Evolutionary conservation across 106 monocot species (phyloP).

Genomic region (Hemerocallis citrina): DNA sequence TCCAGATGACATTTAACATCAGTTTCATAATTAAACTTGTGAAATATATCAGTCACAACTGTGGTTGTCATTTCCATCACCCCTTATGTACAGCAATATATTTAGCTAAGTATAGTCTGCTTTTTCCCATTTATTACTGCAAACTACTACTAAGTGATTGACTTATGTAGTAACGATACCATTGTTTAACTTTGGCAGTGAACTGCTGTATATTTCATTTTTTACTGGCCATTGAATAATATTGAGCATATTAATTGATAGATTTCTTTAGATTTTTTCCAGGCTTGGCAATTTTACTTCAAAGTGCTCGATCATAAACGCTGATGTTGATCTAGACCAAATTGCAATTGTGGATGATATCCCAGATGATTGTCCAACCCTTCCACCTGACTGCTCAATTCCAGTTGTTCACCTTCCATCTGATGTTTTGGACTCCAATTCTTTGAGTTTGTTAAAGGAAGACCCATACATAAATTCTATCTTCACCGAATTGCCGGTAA

Average conservation of each 20-base stretch:
- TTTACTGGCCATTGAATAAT: too few relatives aligned
- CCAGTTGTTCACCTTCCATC: slow-evolving; percentile 38
- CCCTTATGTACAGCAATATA: too few relatives aligned
- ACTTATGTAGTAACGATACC: too few relatives aligned
- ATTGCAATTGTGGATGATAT: slow-evolving; percentile 24
- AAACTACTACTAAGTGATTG: too few relatives aligned
- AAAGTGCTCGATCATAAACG: slow-evolving; percentile 49
- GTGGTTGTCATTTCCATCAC: too few relatives aligned
- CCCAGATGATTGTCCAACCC: slow-evolving; percentile 21
- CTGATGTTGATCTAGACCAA: slow-evolving; percentile 36
- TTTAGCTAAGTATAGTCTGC: too few relatives aligned
- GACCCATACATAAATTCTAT: slow-evolving; percentile 19
- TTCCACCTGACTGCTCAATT: slow-evolving; percentile 27
- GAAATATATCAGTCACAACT: too few relatives aligned
- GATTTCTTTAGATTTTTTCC: slow-evolving; percentile 16
- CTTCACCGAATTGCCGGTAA: slow-evolving; percentile 42
- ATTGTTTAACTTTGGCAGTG: too few relatives aligned
- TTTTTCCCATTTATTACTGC: too few relatives aligned
- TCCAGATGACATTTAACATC: too few relatives aligned
- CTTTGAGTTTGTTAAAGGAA: slow-evolving; percentile 30
- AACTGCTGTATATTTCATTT: too few relatives aligned
- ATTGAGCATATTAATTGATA: slow-evolving; percentile 1
- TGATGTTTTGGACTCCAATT: slow-evolving; percentile 32
- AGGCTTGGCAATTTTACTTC: slow-evolving; percentile 35
- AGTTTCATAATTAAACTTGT: too few relatives aligned